Evolutionary conservation across 169 alveolate genomes (phyloP).

Genomic region (Babesia ovata): DNA sequence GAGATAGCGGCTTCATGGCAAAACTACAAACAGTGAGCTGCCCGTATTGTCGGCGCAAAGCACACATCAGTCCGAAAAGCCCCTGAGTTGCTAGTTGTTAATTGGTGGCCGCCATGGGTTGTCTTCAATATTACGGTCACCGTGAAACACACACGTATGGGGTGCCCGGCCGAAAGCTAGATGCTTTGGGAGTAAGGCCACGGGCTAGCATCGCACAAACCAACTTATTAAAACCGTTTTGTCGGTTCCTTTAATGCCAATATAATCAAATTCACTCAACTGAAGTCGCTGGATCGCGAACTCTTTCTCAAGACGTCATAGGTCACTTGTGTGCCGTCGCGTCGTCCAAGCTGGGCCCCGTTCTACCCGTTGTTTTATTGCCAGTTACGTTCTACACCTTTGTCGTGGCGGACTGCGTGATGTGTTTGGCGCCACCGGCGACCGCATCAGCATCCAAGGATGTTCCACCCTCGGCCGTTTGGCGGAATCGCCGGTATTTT

Average conservation of each 20-base stretch:
- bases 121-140: background rate
- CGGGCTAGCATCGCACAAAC: background rate
- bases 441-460: slow-evolving; percentile 19
- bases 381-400: background rate
- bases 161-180: background rate
- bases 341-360: background rate
- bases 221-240: background rate
- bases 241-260: background rate
- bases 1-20: slow-evolving; percentile 58
- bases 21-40: slow-evolving; percentile 4
- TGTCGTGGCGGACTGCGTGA: background rate
- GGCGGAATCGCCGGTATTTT: slow-evolving; percentile 65
- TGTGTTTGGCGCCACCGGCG: slow-evolving; percentile 8
- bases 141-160: background rate
- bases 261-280: too few relatives aligned
- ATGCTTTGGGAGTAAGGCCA: background rate
- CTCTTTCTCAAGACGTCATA: background rate
- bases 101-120: background rate
- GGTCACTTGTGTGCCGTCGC: slow-evolving; percentile 2
- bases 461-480: slow-evolving; percentile 70
- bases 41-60: background rate
- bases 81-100: background rate
- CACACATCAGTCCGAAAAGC: background rate
- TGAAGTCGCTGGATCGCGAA: too few relatives aligned
- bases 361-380: background rate